phyloP scores from a whole-genome alignment of 2,329 filamentous ascomycete genomes.

The Neopestalotiopsis sp. region DNA sequence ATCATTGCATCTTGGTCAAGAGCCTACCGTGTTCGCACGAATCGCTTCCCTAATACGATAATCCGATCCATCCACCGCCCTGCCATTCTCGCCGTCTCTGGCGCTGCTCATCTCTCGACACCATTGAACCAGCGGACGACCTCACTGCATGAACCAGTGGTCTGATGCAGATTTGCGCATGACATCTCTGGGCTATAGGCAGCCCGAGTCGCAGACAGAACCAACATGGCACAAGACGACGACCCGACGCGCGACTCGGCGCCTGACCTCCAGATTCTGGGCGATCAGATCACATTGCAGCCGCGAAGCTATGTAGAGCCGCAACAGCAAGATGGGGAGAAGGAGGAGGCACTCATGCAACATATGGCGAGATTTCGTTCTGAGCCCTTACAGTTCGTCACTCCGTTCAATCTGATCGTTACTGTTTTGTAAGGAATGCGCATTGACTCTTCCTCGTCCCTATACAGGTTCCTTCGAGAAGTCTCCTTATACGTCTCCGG shows the following conservation, averaged over 20 bases:
- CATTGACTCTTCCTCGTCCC: slow-evolving; percentile 46
- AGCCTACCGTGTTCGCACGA: not conserved
- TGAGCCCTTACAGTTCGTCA: slow-evolving; percentile 57
- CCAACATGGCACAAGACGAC: slow-evolving; percentile 44
- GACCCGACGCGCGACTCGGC: slow-evolving; percentile 57
- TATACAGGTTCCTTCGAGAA: slow-evolving; percentile 76
- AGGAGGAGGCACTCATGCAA: slow-evolving; percentile 75
- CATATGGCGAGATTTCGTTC: slow-evolving; percentile 87
- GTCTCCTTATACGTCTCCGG: slow-evolving; percentile 92
- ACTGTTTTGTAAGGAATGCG: not conserved
- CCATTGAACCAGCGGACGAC: not conserved
- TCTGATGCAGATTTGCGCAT: not conserved
- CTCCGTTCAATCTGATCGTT: slow-evolving; percentile 33
- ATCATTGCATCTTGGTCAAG: not conserved
- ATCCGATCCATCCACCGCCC: not conserved
- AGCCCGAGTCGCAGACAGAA: slow-evolving; percentile 20
- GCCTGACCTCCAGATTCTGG: slow-evolving; percentile 79
- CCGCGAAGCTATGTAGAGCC: slow-evolving; percentile 70
- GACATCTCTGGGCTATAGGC: not conserved
- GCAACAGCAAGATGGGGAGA: slow-evolving; percentile 50
- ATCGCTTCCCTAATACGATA: not conserved
- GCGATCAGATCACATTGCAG: slow-evolving; percentile 75
- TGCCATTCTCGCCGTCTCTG: not conserved
- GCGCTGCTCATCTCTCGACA: not conserved
- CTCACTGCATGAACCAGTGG: not conserved